Conservation (phyloP, 352 stramenopile species). For the Globisporangium radiosum region DNA sequence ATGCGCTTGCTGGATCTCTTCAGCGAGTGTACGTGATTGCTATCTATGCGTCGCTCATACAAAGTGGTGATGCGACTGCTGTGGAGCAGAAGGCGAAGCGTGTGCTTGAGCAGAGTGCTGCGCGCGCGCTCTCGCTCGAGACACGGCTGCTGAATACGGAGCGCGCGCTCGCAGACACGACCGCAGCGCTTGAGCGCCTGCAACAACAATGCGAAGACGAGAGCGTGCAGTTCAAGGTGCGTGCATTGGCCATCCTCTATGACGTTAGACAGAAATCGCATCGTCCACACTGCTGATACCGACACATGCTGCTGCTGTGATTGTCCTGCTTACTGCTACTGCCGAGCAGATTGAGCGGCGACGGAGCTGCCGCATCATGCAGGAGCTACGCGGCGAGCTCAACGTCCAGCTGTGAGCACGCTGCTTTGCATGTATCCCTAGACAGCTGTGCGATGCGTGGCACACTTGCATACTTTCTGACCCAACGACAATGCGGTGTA, state of each 20-base stretch:
- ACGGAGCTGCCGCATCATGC: slow-evolving; percentile 17
- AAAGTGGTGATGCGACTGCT: background rate
- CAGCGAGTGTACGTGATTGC: too few relatives aligned
- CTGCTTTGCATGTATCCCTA: background rate
- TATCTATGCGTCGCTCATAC: background rate
- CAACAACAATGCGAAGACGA: slow-evolving; percentile 12
- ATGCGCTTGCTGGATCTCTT: background rate
- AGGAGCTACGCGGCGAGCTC: slow-evolving; percentile 18
- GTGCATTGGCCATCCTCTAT: too few relatives aligned
- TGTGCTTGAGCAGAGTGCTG: background rate
- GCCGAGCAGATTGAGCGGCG: slow-evolving; percentile 15
- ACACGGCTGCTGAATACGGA: slow-evolving; percentile 7
- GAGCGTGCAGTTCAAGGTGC: slow-evolving; percentile 15
- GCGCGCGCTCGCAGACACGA: slow-evolving; percentile 6
- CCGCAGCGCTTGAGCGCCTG: slow-evolving; percentile 10
- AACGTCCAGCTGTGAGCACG: slow-evolving; percentile 13
- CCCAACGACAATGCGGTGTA: background rate
- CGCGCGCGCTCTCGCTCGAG: background rate
- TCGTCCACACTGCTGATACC: background rate
- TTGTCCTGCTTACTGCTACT: too few relatives aligned
- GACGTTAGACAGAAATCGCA: background rate
- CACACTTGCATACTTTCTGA: too few relatives aligned
- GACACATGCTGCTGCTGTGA: background rate
- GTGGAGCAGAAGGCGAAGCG: background rate
- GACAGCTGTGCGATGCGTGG: background rate